Base-by-base conservation (phyloP, 1,284 basidiomycete species). In the Puccinia novopanici region DNA sequence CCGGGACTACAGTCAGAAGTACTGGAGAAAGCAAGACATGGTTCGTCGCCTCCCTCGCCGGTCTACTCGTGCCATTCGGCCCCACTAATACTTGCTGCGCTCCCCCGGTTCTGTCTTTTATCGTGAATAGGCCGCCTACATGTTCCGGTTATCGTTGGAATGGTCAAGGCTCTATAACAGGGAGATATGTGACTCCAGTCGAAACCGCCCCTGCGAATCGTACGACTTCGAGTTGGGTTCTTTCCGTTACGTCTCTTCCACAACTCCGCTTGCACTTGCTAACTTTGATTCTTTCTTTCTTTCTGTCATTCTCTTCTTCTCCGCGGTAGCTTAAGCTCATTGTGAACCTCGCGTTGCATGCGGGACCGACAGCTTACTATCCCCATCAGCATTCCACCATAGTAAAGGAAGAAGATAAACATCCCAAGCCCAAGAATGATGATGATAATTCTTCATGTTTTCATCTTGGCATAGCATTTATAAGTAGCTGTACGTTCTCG, bases 1-100 rank as follows among this genome's bases (percentile, higher is more conserved):
- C 0, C 87, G 88, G 61, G 83, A 87, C 30, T 92, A 91, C 91
- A 90, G 89, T 82, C 86, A 87, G 81, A 87, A 83, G 0, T 91
- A 88, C 83, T 92, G 90, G 90, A 87, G 91, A 67, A 87, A 87
- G 79, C 89, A 90, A 82, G 91, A 92, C 84, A 87, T 92, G 86
- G 87, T 88, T 55, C 34, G 70, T 72, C 30, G 55, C 19, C 12
- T 12, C 42, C 19, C 30, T 24, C 52, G 15, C 34, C 27, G 40
- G 34, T 4, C 30, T 50, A 15, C 27, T 50, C 2, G 17, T 13
- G 24, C 37, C n/a, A 2, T 15, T 50, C 13, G 27, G 30, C 27
- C 24, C 15, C n/a, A 22, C 24, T n/a, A 30, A 42, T n/a, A 5
- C 9, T 30, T n/a, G n/a, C 42, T 19, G 8, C 50, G 37, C 55